Conservation (phyloP, 2,329 filamentous ascomycete species). For the Talaromyces funiculosus region DNA sequence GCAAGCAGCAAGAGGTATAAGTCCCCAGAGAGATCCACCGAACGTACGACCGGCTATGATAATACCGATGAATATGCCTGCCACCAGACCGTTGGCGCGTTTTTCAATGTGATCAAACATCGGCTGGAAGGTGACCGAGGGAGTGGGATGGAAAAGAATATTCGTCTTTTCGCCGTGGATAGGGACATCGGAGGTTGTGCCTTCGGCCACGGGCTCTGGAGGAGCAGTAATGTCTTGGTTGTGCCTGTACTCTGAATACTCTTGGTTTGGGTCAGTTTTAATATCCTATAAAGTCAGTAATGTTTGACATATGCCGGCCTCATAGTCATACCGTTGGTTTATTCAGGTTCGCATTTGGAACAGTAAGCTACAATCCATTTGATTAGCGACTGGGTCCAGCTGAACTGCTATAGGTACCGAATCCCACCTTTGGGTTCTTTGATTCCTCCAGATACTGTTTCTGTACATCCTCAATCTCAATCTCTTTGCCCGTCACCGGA, state of each 20-base stretch:
- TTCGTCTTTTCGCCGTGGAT: conserved; percentile 97
- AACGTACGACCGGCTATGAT: conserved; percentile 73
- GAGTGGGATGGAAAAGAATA: conserved; percentile 90
- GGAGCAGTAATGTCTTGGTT: conserved; percentile 87
- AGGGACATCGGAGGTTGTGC: conserved; percentile 85
- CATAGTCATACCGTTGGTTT: conserved; percentile 55
- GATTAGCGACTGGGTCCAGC: background rate
- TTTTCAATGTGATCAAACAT: conserved; percentile 74
- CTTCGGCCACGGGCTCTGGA: conserved; percentile 75
- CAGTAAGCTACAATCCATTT: conserved; percentile 55
- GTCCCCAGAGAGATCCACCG: conserved; percentile 68
- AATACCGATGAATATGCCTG: conserved; percentile 66
- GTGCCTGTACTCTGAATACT: conserved; percentile 71
- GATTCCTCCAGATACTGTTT: conserved; percentile 63
- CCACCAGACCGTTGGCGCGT: conserved; percentile 64
- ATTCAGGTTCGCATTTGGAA: conserved; percentile 84
- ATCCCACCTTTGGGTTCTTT: conserved; percentile 62
- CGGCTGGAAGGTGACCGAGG: conserved; percentile 80
- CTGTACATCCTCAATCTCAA: conserved; percentile 78
- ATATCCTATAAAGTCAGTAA: conserved; percentile 45
- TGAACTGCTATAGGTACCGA: background rate
- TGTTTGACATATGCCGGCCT: background rate
- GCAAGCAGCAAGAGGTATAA: conserved; percentile 67
- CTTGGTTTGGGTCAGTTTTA: conserved; percentile 65
- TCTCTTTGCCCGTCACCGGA: conserved; percentile 78